Percentiles rank a stretch among this genome's conserved stretches.
Conservation (phyloP, 768 basidiomycete genomes). For the Pholiota microspora region DNA sequence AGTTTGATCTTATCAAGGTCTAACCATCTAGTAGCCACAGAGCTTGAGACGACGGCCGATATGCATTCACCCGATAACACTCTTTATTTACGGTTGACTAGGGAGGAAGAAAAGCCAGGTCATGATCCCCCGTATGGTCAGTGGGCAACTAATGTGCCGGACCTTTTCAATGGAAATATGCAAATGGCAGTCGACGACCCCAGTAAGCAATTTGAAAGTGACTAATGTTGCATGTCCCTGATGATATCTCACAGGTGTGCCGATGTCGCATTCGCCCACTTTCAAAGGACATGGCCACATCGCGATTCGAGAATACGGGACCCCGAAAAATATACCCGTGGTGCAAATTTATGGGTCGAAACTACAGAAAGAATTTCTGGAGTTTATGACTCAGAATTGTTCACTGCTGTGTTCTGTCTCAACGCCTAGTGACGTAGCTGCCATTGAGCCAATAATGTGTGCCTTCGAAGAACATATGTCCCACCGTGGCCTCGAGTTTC, state of each 20-base stretch:
- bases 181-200: neutral
- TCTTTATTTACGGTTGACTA: too few relatives aligned
- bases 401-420: neutral
- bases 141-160: too few relatives aligned
- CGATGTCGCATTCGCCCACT: too few relatives aligned
- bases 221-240: too few relatives aligned
- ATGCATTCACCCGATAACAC: too few relatives aligned
- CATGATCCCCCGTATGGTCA: neutral
- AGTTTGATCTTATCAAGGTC: too few relatives aligned
- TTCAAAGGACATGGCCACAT: neutral
- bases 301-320: neutral
- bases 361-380: neutral
- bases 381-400: neutral
- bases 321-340: neutral
- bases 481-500: neutral
- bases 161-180: too few relatives aligned
- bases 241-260: too few relatives aligned
- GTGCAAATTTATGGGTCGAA: too few relatives aligned
- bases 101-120: neutral
- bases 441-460: neutral
- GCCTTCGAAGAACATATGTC: neutral
- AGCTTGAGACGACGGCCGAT: too few relatives aligned
- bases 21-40: too few relatives aligned
- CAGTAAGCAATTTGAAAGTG: too few relatives aligned
- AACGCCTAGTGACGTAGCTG: neutral